Evolutionary conservation across 441 rosid species (phyloP).

Genomic region (Populus tomentosa): DNA sequence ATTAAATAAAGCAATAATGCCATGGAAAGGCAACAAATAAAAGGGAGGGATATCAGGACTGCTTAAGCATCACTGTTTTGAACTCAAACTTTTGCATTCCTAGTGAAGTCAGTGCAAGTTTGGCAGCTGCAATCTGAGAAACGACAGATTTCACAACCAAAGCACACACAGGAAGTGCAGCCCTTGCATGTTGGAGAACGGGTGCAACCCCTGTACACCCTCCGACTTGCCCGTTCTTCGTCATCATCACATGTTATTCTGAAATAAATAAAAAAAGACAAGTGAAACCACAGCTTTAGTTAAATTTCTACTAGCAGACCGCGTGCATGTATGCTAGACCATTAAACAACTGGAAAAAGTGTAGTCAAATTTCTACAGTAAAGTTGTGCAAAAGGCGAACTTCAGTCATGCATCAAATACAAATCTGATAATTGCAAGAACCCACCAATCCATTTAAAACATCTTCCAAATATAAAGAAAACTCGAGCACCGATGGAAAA

Average conservation of each 20-base stretch:
- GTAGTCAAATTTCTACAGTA: background rate
- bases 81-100: conserved; percentile 51
- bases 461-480: background rate
- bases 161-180: conserved; percentile 97
- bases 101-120: conserved; percentile 86
- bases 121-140: conserved; percentile 94
- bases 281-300: background rate
- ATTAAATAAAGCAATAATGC: conserved; percentile 14
- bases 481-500: background rate
- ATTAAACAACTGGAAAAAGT: background rate
- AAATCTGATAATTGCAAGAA: background rate
- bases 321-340: background rate
- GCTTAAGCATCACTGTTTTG: background rate
- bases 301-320: background rate
- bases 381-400: background rate
- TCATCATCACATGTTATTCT: conserved; percentile 85
- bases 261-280: background rate
- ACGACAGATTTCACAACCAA: conserved; percentile 89
- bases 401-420: background rate
- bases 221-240: conserved; percentile 87
- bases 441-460: background rate
- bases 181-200: conserved; percentile 88
- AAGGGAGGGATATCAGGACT: background rate
- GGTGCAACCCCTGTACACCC: conserved; percentile 81
- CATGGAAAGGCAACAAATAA: conserved; percentile 10